A percentile compares a stretch with the other conserved stretches of the same genome.
Conservation (phyloP, 352 stramenopile species). For the Paralagenidium karlingii region DNA sequence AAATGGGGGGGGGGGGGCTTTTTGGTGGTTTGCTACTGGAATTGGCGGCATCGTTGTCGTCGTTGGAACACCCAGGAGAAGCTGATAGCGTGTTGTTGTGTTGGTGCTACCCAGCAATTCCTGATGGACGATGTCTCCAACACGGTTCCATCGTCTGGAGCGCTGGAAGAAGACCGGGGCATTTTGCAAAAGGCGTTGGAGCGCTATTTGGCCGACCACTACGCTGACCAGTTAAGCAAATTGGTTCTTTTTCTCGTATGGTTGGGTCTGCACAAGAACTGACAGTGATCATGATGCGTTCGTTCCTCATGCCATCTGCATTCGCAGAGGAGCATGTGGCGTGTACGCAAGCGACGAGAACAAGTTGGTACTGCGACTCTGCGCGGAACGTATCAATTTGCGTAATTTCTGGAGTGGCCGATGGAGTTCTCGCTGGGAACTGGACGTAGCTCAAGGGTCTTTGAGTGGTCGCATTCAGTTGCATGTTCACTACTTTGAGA, state of each 20-base stretch:
- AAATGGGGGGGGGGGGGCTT: too few relatives aligned
- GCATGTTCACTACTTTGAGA: conserved; percentile 93
- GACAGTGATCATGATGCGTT: conserved; percentile 1
- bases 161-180: conserved; percentile 7
- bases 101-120: conserved; percentile 25
- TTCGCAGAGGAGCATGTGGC: conserved; percentile 39
- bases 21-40: too few relatives aligned
- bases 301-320: conserved; percentile 1
- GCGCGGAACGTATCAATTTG: conserved; percentile 78
- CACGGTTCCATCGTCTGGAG: too few relatives aligned
- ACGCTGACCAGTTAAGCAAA: not conserved
- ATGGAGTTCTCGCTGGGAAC: conserved; percentile 74
- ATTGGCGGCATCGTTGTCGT: too few relatives aligned
- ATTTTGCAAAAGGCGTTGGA: conserved; percentile 50
- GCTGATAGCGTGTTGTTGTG: too few relatives aligned
- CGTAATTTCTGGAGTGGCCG: conserved; percentile 84
- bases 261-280: not conserved
- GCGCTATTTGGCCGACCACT: conserved; percentile 1
- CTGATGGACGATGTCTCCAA: conserved; percentile 35
- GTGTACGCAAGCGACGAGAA: conserved; percentile 60
- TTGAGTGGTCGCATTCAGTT: conserved; percentile 54
- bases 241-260: not conserved
- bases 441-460: conserved; percentile 15
- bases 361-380: conserved; percentile 65
- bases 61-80: too few relatives aligned